Base-by-base conservation (phyloP, 805 yeast species). In the Myxozyma geophila region DNA sequence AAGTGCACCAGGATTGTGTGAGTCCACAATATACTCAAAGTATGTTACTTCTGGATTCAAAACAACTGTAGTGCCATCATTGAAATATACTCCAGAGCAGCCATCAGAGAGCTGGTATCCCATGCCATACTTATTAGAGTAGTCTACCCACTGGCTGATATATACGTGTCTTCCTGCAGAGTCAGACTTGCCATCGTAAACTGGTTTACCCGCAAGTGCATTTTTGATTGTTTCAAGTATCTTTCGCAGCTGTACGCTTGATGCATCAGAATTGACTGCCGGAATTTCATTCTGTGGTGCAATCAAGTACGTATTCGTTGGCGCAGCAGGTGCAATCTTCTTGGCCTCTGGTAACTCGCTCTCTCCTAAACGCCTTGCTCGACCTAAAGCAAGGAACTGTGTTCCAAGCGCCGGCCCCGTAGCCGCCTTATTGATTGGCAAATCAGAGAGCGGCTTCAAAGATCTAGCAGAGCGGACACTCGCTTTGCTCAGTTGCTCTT, bases 91-190 rank as follows among this genome's bases (percentile, higher is more conserved):
- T 21, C 98, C 98, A 69, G 91, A 89, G 68, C 89, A 89, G 64
- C 93, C 95, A 52, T 92, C 89, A 21, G 93, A 89, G 62, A 95
- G 79, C 74, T 95, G 97, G 75, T 93, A 95, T 4, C 97, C 90
- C 73, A 95, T 87, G 0, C 99, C 99, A 76, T 93, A 96, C 75
- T 89, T 91, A 78, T 92, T 92, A 35, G 97, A 89, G 75, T 93
- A 95, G 75, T 95, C 99, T 36, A 96, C 98, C 99, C 99, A 95
- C 74, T 93, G 92, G 65, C 96, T 89, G 49, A 93, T 86, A 64
- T 90, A 84, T 7, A 19, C 59, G n/a, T 44, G 48, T 15, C 37
- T 36, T n/a, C 39, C n/a, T n/a, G 21, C 37, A 13, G 21, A 7
- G 19, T 35, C 53, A 10, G 51, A 7, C n/a, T 37, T 12, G 12